A percentile compares a stretch with the other conserved stretches of the same genome.
Evolutionary conservation across 2,329 filamentous ascomycete species (phyloP).

Genomic region (Rutstroemia sp.): DNA sequence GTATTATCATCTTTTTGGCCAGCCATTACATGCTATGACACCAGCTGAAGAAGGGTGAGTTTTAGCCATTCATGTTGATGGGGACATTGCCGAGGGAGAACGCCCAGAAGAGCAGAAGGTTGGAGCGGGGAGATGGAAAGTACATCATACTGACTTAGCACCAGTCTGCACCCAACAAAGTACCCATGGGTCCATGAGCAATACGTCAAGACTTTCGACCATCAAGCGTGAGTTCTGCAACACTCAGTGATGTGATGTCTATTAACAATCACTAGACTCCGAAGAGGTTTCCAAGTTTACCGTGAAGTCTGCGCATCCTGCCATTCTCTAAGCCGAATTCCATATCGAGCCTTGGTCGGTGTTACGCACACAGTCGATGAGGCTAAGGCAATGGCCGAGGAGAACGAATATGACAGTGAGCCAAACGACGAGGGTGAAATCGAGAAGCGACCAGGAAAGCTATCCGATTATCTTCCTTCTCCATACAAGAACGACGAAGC

Average conservation of each 20-base stretch:
- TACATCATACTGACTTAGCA: slow-evolving; percentile 1
- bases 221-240: slow-evolving; percentile 69
- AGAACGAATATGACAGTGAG: slow-evolving; percentile 97
- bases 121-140: slow-evolving; percentile 9
- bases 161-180: slow-evolving; percentile 78
- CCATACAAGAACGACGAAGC: slow-evolving; percentile 99
- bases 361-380: slow-evolving; percentile 92
- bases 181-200: slow-evolving; percentile 96
- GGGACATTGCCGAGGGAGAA: background rate
- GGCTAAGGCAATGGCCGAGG: slow-evolving; percentile 93
- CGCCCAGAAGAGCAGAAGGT: background rate
- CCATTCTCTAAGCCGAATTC: slow-evolving; percentile 91
- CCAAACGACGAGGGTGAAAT: slow-evolving; percentile 97
- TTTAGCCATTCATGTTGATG: background rate
- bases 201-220: slow-evolving; percentile 93
- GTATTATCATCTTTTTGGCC: slow-evolving; percentile 96
- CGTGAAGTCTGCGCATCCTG: slow-evolving; percentile 96
- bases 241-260: background rate
- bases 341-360: slow-evolving; percentile 88
- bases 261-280: slow-evolving; percentile 55
- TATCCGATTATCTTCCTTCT: slow-evolving; percentile 89
- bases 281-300: slow-evolving; percentile 99
- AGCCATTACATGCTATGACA: slow-evolving; percentile 80
- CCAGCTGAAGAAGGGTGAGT: slow-evolving; percentile 96
- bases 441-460: slow-evolving; percentile 96